phyloP scores from a whole-genome alignment of 2,329 filamentous ascomycete genomes.

The Colletotrichum incanum region DNA sequence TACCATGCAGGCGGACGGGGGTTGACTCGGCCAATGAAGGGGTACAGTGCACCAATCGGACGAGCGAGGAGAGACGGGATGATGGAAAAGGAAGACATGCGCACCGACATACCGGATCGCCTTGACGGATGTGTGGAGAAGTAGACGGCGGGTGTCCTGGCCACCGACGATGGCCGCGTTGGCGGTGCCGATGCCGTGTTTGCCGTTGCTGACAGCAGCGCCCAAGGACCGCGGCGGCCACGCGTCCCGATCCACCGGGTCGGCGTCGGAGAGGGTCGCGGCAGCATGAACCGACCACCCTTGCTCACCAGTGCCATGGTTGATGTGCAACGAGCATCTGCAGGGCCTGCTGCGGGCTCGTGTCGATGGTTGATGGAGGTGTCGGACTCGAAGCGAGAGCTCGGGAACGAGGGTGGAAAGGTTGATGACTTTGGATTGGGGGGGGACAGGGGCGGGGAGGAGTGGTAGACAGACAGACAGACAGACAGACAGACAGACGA shows the following conservation, averaged over 20 bases:
- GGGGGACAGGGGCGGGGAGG: not conserved
- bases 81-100: conserved; percentile 18
- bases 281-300: conserved; percentile 36
- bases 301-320: conserved; percentile 40
- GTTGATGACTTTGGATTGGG: not conserved
- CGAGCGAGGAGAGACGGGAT: not conserved
- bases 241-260: conserved; percentile 41
- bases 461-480: not conserved
- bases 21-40: not conserved
- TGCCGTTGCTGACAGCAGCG: conserved; percentile 28
- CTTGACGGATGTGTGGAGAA: conserved; percentile 41
- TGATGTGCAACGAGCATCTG: conserved; percentile 32
- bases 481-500: not conserved
- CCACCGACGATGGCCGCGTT: not conserved
- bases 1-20: conserved; percentile 8
- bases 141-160: not conserved
- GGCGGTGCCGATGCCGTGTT: conserved; percentile 29
- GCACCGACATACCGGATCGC: conserved; percentile 39
- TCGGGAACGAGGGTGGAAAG: not conserved
- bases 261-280: conserved; percentile 28
- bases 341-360: conserved; percentile 42
- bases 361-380: conserved; percentile 3
- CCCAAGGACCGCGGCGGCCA: conserved; percentile 30
- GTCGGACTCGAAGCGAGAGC: not conserved
- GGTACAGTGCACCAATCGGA: conserved; percentile 6